Conservation (phyloP, 495 filamentous ascomycete genomes). For the Penicillium angulare region DNA sequence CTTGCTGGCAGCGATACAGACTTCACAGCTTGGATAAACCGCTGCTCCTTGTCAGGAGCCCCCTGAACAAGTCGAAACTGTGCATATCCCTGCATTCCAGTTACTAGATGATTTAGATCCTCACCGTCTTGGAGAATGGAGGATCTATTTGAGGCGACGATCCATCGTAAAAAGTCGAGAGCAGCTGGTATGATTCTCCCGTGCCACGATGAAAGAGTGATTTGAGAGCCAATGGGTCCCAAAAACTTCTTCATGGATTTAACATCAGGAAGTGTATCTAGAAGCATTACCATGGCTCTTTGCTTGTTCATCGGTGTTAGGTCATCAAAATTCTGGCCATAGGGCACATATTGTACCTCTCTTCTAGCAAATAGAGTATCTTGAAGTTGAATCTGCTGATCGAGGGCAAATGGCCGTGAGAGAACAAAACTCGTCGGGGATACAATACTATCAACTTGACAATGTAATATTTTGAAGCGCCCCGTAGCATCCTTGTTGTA, state of each 20-base stretch:
- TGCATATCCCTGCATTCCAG: constrained; percentile 64
- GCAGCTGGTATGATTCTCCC: constrained; percentile 64
- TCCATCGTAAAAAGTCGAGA: constrained; percentile 75
- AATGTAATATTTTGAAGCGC: constrained; percentile 9
- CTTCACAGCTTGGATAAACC: constrained; percentile 67
- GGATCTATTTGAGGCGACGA: constrained; percentile 86
- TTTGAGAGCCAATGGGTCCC: constrained; percentile 27
- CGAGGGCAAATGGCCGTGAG: constrained; percentile 10
- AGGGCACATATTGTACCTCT: constrained; percentile 22
- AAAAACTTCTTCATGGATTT: constrained; percentile 62
- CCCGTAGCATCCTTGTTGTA: constrained; percentile 23
- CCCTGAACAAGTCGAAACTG: constrained; percentile 91
- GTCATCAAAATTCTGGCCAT: background rate
- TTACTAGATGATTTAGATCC: constrained; percentile 51
- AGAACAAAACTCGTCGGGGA: constrained; percentile 12
- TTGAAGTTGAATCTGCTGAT: background rate
- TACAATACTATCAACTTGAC: constrained; percentile 15
- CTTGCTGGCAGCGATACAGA: constrained; percentile 38
- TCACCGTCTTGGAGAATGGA: constrained; percentile 73
- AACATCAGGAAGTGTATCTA: constrained; percentile 69
- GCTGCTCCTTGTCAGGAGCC: constrained; percentile 82
- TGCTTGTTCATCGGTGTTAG: constrained; percentile 40
- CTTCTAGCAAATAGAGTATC: background rate
- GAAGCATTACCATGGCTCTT: constrained; percentile 52
- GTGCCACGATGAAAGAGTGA: constrained; percentile 56